Percentiles rank a stretch among this genome's conserved stretches.
phyloP scores from a whole-genome alignment of 129 eudicot genomes.

The Escallonia herrerae region DNA sequence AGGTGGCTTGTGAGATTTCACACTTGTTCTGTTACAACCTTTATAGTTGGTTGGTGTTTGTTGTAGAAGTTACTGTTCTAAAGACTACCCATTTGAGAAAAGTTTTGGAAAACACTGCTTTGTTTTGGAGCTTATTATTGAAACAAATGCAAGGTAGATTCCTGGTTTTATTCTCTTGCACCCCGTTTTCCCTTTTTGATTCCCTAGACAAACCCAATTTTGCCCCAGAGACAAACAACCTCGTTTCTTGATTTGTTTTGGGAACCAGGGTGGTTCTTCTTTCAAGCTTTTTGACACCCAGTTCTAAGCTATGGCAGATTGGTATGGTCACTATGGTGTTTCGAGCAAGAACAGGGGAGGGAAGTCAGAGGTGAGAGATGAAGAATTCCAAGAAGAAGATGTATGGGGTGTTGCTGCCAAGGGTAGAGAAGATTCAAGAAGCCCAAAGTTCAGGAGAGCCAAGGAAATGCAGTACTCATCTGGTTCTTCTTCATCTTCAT shows the following conservation, averaged over 20 bases:
- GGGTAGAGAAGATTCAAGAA: slow-evolving; percentile 8
- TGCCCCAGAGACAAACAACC: slow-evolving; percentile 4
- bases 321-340: background rate
- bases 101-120: background rate
- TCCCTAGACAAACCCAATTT: slow-evolving; percentile 8
- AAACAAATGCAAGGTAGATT: slow-evolving; percentile 12
- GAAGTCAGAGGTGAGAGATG: background rate
- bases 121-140: slow-evolving; percentile 12
- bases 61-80: slow-evolving; percentile 4
- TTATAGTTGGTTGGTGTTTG: background rate
- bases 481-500: slow-evolving; percentile 14
- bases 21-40: slow-evolving; percentile 1
- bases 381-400: slow-evolving; percentile 29
- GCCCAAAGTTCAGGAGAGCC: background rate
- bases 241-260: slow-evolving; percentile 2
- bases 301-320: slow-evolving; percentile 13
- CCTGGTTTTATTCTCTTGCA: slow-evolving; percentile 24
- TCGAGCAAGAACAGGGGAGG: background rate
- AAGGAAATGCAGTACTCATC: slow-evolving; percentile 5
- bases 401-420: slow-evolving; percentile 24
- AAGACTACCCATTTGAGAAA: slow-evolving; percentile 5
- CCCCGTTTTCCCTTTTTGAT: slow-evolving; percentile 2
- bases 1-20: slow-evolving; percentile 7
- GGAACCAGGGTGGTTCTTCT: background rate
- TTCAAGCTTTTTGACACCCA: background rate